phyloP scores from a whole-genome alignment of 345 rosid genomes.

The Arabidopsis suecica region DNA sequence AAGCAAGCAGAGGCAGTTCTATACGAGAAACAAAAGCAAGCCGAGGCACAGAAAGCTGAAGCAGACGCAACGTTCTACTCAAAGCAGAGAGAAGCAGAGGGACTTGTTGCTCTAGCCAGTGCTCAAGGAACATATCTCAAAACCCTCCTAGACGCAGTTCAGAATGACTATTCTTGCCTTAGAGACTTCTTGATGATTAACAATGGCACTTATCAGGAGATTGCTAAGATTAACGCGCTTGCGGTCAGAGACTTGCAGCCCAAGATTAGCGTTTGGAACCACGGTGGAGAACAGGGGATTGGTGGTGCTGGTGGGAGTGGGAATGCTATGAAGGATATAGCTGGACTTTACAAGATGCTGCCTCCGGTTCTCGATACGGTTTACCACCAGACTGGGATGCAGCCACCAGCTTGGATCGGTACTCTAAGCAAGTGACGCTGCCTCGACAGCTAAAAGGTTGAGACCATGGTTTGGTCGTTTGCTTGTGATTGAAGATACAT shows the following conservation, averaged over 20 bases:
- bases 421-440: conserved; percentile 33
- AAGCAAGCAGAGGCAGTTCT: conserved; percentile 69
- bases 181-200: conserved; percentile 71
- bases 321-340: conserved; percentile 64
- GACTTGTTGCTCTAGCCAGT: conserved; percentile 55
- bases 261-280: conserved; percentile 74
- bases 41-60: conserved; percentile 62
- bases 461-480: conserved; percentile 21
- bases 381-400: conserved; percentile 82
- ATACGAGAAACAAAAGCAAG: conserved; percentile 60
- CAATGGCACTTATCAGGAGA: conserved; percentile 55
- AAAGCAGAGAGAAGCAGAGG: conserved; percentile 74
- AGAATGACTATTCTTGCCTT: conserved; percentile 58
- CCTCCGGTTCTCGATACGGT: conserved; percentile 82
- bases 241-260: conserved; percentile 68
- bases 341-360: conserved; percentile 73
- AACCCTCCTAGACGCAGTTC: conserved; percentile 60
- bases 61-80: conserved; percentile 63
- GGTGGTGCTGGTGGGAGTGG: conserved; percentile 24
- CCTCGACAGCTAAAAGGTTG: neutral
- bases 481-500: conserved; percentile 17
- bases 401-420: conserved; percentile 76
- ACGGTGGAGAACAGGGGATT: conserved; percentile 42
- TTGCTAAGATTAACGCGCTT: conserved; percentile 65
- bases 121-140: conserved; percentile 67